Evolutionary conservation across 371 early-diverging fungal genomes (phyloP).

Genomic region (Mucor circinelloides): DNA sequence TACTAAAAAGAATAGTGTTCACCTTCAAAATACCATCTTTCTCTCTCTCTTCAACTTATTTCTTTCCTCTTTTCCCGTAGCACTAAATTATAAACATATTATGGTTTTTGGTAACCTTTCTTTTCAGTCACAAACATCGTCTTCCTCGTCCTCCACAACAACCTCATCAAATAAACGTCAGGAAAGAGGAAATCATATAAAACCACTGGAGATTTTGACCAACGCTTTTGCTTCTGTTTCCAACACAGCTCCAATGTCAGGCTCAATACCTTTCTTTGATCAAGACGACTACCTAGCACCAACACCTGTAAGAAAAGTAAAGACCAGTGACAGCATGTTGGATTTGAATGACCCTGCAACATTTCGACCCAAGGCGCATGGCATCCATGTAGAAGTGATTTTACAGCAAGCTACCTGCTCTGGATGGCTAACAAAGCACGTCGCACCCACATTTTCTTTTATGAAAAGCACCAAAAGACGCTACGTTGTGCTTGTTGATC

Average conservation of each 20-base stretch:
- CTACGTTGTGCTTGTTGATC: slow-evolving; percentile 36
- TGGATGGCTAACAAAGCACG: slow-evolving; percentile 41
- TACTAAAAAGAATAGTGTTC: background rate
- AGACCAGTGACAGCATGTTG: background rate
- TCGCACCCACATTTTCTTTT: slow-evolving; percentile 38
- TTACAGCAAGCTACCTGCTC: slow-evolving; percentile 26
- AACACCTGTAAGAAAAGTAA: background rate
- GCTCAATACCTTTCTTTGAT: slow-evolving; percentile 9
- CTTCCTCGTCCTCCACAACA: background rate
- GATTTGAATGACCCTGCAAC: slow-evolving; percentile 12
- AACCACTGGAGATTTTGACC: background rate
- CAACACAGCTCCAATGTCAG: slow-evolving; percentile 2
- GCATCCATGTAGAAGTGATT: slow-evolving; percentile 10
- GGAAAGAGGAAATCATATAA: background rate
- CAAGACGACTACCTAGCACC: background rate
- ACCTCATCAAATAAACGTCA: background rate
- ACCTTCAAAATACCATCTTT: background rate
- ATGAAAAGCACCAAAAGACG: slow-evolving; percentile 32
- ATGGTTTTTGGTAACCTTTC: slow-evolving; percentile 4
- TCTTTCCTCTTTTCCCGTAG: background rate
- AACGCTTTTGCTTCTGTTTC: slow-evolving; percentile 2
- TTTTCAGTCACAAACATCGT: background rate
- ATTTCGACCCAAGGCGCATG: slow-evolving; percentile 10
- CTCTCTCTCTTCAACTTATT: background rate
- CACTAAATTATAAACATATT: background rate